phyloP scores from a whole-genome alignment of 306 rosid species.

The Crotalaria pallida region DNA sequence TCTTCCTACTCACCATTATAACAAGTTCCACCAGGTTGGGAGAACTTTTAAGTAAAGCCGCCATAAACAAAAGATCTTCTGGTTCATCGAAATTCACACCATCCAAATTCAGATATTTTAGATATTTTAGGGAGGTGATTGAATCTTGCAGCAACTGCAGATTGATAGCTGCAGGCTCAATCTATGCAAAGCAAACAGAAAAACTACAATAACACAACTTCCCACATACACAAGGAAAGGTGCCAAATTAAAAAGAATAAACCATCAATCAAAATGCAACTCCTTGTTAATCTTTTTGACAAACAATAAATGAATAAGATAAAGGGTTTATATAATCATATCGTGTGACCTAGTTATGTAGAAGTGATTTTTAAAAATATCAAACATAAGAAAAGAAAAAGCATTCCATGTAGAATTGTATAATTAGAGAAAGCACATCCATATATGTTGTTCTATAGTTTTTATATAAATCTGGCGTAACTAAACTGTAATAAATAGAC shows the following conservation, averaged over 20 bases:
- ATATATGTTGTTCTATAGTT: not conserved
- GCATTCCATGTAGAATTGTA: not conserved
- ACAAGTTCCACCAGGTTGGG: conserved; percentile 2
- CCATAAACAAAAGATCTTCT: not conserved
- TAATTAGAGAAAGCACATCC: not conserved
- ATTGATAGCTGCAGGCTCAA: not conserved
- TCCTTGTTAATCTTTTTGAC: not conserved
- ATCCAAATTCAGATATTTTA: not conserved
- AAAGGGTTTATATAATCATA: not conserved
- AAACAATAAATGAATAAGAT: not conserved
- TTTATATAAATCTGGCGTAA: not conserved
- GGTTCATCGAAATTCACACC: not conserved
- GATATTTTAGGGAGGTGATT: not conserved
- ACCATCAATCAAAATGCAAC: not conserved
- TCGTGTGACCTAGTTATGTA: not conserved
- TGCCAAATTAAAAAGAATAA: not conserved
- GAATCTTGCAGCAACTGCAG: not conserved
- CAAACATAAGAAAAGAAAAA: no score
- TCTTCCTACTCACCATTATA: conserved; percentile 7
- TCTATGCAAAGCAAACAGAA: conserved; percentile 8
- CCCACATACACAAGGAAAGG: no score
- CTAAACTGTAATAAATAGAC: not conserved
- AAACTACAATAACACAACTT: not conserved
- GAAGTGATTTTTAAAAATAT: not conserved
- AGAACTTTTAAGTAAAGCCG: conserved; percentile 10